phyloP scores from a whole-genome alignment of 257 asterid species.

The Asclepias syriaca region DNA sequence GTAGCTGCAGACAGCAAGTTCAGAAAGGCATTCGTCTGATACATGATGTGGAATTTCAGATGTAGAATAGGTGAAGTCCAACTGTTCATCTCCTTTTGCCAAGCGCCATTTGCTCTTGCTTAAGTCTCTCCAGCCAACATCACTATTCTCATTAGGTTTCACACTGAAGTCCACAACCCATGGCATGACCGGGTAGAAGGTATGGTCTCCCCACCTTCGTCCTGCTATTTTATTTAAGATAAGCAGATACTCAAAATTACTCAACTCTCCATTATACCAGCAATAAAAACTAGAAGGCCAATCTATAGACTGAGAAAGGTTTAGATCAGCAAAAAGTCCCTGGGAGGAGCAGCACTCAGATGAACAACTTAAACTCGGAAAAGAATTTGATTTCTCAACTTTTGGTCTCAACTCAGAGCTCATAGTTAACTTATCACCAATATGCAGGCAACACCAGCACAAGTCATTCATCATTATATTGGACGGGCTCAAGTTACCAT shows the following conservation, averaged over 20 bases:
- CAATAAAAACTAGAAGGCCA: conserved; percentile 70
- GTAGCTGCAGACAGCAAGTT: conserved; percentile 98
- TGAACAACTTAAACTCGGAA: conserved; percentile 33
- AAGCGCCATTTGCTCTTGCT: conserved; percentile 97
- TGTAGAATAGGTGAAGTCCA: conserved; percentile 94
- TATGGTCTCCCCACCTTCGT: conserved; percentile 97
- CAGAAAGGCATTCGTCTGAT: conserved; percentile 97
- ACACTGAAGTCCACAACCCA: conserved; percentile 89
- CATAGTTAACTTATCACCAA: conserved; percentile 42
- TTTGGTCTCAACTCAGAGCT: conserved; percentile 31
- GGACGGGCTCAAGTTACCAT: conserved; percentile 69
- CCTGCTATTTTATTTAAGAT: conserved; percentile 81
- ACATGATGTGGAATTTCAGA: conserved; percentile 96
- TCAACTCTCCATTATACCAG: conserved; percentile 91
- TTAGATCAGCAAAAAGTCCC: conserved; percentile 60
- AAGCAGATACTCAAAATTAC: conserved; percentile 91
- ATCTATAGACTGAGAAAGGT: conserved; percentile 42
- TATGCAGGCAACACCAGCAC: conserved; percentile 78
- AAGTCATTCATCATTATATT: conserved; percentile 60
- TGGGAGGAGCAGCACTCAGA: conserved; percentile 50
- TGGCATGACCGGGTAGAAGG: conserved; percentile 84
- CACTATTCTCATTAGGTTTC: conserved; percentile 62
- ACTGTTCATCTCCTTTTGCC: conserved; percentile 96
- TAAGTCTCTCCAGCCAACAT: conserved; percentile 86
- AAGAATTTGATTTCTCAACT: conserved; percentile 21